A percentile compares a stretch with the other conserved stretches of the same genome.
phyloP scores from a whole-genome alignment of 331 rosid species.

The Dryas integrifolia region DNA sequence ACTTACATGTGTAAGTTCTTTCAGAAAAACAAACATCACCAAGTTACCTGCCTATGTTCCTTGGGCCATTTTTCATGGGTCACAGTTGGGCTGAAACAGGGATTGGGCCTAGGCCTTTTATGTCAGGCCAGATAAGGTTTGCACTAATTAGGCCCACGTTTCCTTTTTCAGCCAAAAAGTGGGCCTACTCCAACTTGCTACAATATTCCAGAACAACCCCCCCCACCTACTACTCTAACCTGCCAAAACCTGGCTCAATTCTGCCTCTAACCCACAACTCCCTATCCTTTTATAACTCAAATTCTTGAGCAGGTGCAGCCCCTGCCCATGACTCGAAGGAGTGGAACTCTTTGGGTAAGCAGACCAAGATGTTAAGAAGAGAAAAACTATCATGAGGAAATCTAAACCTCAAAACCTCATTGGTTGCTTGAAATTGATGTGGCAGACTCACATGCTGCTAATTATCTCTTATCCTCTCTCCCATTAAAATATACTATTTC shows the following conservation, averaged over 20 bases:
- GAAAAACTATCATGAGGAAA: conserved; percentile 48
- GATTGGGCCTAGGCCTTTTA: no score
- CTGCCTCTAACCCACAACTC: conserved; percentile 18
- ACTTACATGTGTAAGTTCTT: no score
- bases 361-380: conserved; percentile 5
- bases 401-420: conserved; percentile 50
- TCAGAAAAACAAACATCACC: no score
- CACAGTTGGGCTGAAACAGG: no score
- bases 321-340: conserved; percentile 26
- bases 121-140: no score
- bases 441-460: conserved; percentile 62
- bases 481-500: background rate
- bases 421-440: conserved; percentile 54
- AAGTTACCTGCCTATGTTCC: no score
- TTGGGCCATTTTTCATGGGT: no score
- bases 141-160: no score
- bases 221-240: no score
- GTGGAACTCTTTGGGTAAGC: conserved; percentile 14
- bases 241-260: background rate
- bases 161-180: background rate
- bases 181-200: background rate
- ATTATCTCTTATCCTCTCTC: conserved; percentile 78
- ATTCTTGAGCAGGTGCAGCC: conserved; percentile 22
- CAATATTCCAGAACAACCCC: background rate
- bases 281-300: conserved; percentile 14